These are phyloP conservation scores for Apostasia shenzhenica DNA, from an alignment of 106 monocot species.

Conservation along the genomic window DNA sequence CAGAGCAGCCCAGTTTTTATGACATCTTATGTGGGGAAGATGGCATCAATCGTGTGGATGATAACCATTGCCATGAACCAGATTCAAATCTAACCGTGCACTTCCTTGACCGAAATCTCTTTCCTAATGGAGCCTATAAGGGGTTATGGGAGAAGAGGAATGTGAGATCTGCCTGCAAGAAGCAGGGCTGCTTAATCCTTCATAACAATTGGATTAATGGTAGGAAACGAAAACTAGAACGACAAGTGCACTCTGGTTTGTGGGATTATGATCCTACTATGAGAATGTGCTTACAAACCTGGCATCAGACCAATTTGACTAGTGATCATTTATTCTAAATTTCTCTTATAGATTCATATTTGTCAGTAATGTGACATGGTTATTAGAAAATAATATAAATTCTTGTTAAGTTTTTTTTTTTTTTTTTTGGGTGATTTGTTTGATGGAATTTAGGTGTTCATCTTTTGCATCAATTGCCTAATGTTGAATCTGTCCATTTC, in stretches of 20 bases:
- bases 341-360: too few species aligned
- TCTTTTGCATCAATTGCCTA: too few species aligned
- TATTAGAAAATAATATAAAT: too few species aligned
- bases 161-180: conserved; percentile 44
- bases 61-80: conserved; percentile 58
- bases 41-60: conserved; percentile 52
- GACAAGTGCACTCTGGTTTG: conserved; percentile 62
- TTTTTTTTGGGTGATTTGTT: too few species aligned
- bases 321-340: conserved; percentile 4
- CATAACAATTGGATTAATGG: conserved; percentile 98
- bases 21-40: conserved; percentile 78
- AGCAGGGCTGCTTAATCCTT: conserved; percentile 54
- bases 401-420: too few species aligned
- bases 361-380: too few species aligned
- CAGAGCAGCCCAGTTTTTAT: conserved; percentile 98
- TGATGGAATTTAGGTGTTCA: too few species aligned
- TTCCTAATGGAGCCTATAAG: conserved; percentile 90
- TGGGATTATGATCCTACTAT: conserved; percentile 81
- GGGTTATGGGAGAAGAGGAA: conserved; percentile 64
- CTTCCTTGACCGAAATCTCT: conserved; percentile 61
- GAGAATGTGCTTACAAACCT: conserved; percentile 58
- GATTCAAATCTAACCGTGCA: conserved; percentile 55
- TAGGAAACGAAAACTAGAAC: conserved; percentile 63
- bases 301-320: conserved; percentile 15
- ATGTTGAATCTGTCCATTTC: too few species aligned